phyloP scores from a whole-genome alignment of 1,139 yeast genomes.

The Suhomyces bolitotheri region DNA sequence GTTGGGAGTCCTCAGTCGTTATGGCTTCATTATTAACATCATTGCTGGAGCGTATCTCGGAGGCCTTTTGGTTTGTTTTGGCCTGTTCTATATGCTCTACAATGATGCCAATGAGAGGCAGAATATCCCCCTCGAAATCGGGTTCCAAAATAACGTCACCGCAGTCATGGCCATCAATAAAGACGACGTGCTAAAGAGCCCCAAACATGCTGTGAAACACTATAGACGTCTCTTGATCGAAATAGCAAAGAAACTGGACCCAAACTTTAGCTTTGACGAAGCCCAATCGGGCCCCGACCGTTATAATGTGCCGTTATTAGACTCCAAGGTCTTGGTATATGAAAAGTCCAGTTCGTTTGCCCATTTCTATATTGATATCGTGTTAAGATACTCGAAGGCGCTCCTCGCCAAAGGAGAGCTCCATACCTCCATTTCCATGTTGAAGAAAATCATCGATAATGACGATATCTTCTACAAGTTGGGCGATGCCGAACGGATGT shows the following conservation, averaged over 20 bases:
- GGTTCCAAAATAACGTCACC: slow-evolving; percentile 34
- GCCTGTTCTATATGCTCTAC: slow-evolving; percentile 43
- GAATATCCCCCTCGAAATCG: slow-evolving; percentile 43
- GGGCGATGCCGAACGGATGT: slow-evolving; percentile 48
- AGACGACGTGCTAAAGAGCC: slow-evolving; percentile 46
- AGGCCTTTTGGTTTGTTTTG: slow-evolving; percentile 40
- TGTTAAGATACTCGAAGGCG: slow-evolving; percentile 44
- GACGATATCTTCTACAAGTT: slow-evolving; percentile 41
- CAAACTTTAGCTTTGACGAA: slow-evolving; percentile 29
- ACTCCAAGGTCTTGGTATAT: slow-evolving; percentile 31
- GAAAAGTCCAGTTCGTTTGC: slow-evolving; percentile 37
- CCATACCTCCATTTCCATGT: slow-evolving; percentile 31
- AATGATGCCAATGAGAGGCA: slow-evolving; percentile 44
- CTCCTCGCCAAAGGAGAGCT: slow-evolving; percentile 45
- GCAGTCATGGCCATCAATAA: slow-evolving; percentile 49
- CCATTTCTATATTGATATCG: slow-evolving; percentile 48
- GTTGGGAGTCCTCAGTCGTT: slow-evolving; percentile 28
- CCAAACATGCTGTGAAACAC: slow-evolving; percentile 47
- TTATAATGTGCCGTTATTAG: slow-evolving; percentile 38
- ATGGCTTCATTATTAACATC: slow-evolving; percentile 38
- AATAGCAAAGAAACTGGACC: slow-evolving; percentile 33
- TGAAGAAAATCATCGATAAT: slow-evolving; percentile 35
- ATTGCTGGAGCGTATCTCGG: slow-evolving; percentile 49
- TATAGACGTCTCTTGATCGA: slow-evolving; percentile 42
- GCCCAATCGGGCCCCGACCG: slow-evolving; percentile 18